These are phyloP conservation scores for Cyclotella sp. DNA, from an alignment of 108 stramenopile genomes.

Conservation along the genomic window DNA sequence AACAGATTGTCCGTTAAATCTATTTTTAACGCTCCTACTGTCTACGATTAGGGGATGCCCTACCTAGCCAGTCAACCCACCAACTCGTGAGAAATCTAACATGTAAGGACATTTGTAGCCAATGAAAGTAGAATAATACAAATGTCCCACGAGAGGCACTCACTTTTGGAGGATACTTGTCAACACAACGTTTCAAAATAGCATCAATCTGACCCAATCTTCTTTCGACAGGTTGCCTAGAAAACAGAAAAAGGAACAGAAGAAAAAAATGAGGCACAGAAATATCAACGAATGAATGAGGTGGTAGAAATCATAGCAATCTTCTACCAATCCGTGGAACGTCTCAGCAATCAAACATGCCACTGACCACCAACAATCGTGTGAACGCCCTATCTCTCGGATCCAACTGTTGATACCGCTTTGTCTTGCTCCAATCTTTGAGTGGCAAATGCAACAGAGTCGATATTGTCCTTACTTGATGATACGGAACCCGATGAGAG, in stretches of 20 bases:
- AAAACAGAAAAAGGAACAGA: background rate
- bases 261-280: too few species aligned
- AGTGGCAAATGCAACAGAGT: conserved; percentile 51
- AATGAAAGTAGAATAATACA: too few species aligned
- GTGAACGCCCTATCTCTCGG: conserved; percentile 75
- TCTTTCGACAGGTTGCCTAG: conserved; percentile 73
- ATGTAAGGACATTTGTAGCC: too few species aligned
- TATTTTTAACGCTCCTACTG: too few species aligned
- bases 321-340: too few species aligned
- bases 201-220: conserved; percentile 79
- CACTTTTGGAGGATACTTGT: conserved; percentile 35
- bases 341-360: background rate
- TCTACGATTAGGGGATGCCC: too few species aligned
- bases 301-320: background rate
- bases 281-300: too few species aligned
- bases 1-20: too few species aligned
- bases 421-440: conserved; percentile 60
- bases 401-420: conserved; percentile 51
- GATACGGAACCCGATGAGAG: conserved; percentile 2
- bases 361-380: conserved; percentile 52
- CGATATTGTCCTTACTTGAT: background rate
- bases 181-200: conserved; percentile 44
- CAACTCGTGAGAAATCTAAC: too few species aligned
- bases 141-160: background rate
- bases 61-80: too few species aligned